Evolutionary conservation across 805 yeast species (phyloP).

Genomic region (Candida saitoana): DNA sequence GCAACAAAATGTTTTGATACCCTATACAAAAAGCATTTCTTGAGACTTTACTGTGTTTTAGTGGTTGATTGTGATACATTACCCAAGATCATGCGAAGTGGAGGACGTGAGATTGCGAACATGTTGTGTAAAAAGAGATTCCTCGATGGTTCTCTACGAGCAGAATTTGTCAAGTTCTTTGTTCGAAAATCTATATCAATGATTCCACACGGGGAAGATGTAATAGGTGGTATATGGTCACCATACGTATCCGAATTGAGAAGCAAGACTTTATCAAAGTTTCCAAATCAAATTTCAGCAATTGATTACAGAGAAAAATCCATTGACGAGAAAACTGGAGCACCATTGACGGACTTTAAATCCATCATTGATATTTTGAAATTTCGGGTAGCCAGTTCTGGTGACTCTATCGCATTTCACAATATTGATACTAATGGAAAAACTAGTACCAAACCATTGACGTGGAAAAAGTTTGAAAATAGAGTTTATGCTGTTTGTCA

Average conservation of each 20-base stretch:
- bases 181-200: constrained; percentile 58
- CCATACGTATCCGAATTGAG: constrained; percentile 68
- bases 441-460: constrained; percentile 34
- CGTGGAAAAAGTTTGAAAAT: constrained; percentile 80
- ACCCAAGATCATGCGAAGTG: constrained; percentile 80
- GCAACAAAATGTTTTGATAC: constrained; percentile 44
- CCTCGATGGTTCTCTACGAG: constrained; percentile 71
- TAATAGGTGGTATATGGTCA: constrained; percentile 81
- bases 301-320: constrained; percentile 74
- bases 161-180: constrained; percentile 78
- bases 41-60: constrained; percentile 76
- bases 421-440: constrained; percentile 35
- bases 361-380: constrained; percentile 71
- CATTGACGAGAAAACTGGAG: constrained; percentile 71
- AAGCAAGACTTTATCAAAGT: constrained; percentile 52
- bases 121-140: constrained; percentile 76
- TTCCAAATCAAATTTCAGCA: constrained; percentile 76
- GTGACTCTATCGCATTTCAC: constrained; percentile 76
- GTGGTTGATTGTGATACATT: constrained; percentile 76
- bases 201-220: constrained; percentile 71
- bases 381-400: constrained; percentile 68
- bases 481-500: constrained; percentile 71
- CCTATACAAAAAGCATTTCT: constrained; percentile 51
- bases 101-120: constrained; percentile 89
- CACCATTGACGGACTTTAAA: constrained; percentile 68